A percentile compares a stretch with the other conserved stretches of the same genome.
Conservation (phyloP, 2,329 filamentous ascomycete species). For the Catunica adiposa region DNA sequence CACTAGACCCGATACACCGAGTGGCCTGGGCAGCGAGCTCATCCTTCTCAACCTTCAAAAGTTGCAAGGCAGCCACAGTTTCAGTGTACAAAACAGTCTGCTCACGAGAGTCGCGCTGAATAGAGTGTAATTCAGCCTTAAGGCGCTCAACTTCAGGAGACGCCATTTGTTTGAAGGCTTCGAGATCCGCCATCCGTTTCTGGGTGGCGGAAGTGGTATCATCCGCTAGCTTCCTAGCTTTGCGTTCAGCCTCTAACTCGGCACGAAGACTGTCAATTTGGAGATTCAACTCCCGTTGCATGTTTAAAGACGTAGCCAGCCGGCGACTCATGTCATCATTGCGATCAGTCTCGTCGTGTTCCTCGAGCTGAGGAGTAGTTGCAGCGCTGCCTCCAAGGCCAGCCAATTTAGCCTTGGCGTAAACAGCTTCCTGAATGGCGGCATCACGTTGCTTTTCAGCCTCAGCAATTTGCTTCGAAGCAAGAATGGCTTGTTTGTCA, state of each 20-base stretch:
- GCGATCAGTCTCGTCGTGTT: constrained; percentile 44
- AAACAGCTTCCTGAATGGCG: constrained; percentile 87
- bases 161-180: constrained; percentile 67
- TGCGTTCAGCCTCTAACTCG: constrained; percentile 68
- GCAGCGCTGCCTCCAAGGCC: constrained; percentile 49
- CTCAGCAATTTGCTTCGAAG: constrained; percentile 80
- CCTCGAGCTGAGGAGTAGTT: constrained; percentile 42
- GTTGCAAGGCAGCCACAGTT: constrained; percentile 53
- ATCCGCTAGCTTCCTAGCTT: constrained; percentile 68
- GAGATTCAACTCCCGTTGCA: constrained; percentile 67
- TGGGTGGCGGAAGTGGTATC: constrained; percentile 73
- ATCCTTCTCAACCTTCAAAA: constrained; percentile 74
- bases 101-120: constrained; percentile 63
- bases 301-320: constrained; percentile 62
- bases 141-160: constrained; percentile 73
- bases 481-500: constrained; percentile 70
- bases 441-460: constrained; percentile 87
- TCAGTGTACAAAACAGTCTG: constrained; percentile 65
- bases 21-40: constrained; percentile 55
- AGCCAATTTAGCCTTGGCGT: constrained; percentile 82
- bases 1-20: constrained; percentile 49
- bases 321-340: constrained; percentile 62
- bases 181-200: constrained; percentile 67
- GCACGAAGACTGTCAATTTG: constrained; percentile 50
- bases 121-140: constrained; percentile 67